A percentile compares a stretch with the other conserved stretches of the same genome.
Conservation (phyloP, 1,284 basidiomycete genomes). For the Xerocomus amazonicus region DNA sequence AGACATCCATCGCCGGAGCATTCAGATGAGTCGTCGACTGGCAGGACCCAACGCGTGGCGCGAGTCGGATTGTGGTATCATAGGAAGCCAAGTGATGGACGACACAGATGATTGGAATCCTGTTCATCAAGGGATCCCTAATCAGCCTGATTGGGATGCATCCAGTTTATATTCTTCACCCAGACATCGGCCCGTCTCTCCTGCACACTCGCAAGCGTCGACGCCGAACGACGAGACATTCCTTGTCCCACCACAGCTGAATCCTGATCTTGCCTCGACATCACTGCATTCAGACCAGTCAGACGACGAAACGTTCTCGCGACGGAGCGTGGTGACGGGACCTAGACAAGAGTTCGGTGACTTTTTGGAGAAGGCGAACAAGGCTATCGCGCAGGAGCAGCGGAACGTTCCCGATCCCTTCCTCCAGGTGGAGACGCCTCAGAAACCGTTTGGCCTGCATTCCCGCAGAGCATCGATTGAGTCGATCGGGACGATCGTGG, state of each 20-base stretch:
- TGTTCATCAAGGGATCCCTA: slow-evolving; percentile 45
- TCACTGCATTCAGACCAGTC: slow-evolving; percentile 29
- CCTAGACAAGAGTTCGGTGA: slow-evolving; percentile 56
- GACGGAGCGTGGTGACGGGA: slow-evolving; percentile 33
- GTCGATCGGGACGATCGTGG: slow-evolving; percentile 84
- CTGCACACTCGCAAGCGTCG: slow-evolving; percentile 45
- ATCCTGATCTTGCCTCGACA: slow-evolving; percentile 20
- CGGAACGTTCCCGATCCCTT: slow-evolving; percentile 79
- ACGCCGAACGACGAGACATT: slow-evolving; percentile 38
- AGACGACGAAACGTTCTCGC: slow-evolving; percentile 58
- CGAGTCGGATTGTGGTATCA: slow-evolving; percentile 63
- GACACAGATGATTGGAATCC: slow-evolving; percentile 59
- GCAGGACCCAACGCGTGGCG: slow-evolving; percentile 78
- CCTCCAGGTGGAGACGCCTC: slow-evolving; percentile 51
- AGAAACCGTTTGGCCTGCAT: slow-evolving; percentile 74
- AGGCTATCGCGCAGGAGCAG: slow-evolving; percentile 74
- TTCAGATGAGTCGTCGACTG: slow-evolving; percentile 62
- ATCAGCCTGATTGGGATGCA: slow-evolving; percentile 54
- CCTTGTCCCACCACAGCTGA: slow-evolving; percentile 25
- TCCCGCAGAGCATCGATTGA: slow-evolving; percentile 80
- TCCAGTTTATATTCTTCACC: slow-evolving; percentile 35
- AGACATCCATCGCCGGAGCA: slow-evolving; percentile 88
- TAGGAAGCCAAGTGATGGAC: slow-evolving; percentile 38
- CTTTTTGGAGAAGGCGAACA: slow-evolving; percentile 84
- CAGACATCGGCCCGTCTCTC: slow-evolving; percentile 37